Percentiles rank a stretch among this genome's conserved stretches.
phyloP scores from a whole-genome alignment of 176 grass and related monocot genomes.

The Eleusine coracana region DNA sequence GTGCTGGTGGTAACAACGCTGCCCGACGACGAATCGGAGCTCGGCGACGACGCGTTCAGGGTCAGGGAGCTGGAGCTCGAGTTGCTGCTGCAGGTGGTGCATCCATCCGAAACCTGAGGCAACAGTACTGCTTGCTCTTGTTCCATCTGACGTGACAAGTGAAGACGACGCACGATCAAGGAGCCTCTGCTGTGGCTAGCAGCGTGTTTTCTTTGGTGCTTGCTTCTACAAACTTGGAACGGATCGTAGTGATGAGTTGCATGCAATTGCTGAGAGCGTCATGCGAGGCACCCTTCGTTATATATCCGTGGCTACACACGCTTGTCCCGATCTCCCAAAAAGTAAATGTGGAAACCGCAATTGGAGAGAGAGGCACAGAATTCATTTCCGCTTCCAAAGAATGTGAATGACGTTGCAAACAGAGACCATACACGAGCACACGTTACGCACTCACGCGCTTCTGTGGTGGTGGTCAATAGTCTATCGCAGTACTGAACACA shows the following conservation, averaged over 20 bases:
- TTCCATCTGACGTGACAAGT: slow-evolving; percentile 28
- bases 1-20: background rate
- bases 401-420: slow-evolving; percentile 54
- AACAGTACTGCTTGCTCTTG: background rate
- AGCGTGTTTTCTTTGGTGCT: background rate
- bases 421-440: background rate
- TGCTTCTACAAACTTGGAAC: background rate
- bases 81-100: slow-evolving; percentile 38
- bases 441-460: slow-evolving; percentile 37
- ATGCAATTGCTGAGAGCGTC: background rate
- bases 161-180: background rate
- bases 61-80: slow-evolving; percentile 35
- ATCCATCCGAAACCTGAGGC: slow-evolving; percentile 23
- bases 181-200: no score
- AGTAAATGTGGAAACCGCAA: slow-evolving; percentile 43
- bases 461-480: slow-evolving; percentile 4
- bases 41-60: slow-evolving; percentile 47
- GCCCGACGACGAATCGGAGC: slow-evolving; percentile 23
- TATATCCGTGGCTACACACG: slow-evolving; percentile 14
- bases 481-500: slow-evolving; percentile 13
- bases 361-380: background rate
- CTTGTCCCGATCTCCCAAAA: background rate
- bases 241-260: slow-evolving; percentile 3
- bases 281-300: slow-evolving; percentile 21
- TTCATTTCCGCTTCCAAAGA: background rate